Evolutionary conservation across 306 rosid genomes (phyloP).

Genomic region (Vigna trinervia): DNA sequence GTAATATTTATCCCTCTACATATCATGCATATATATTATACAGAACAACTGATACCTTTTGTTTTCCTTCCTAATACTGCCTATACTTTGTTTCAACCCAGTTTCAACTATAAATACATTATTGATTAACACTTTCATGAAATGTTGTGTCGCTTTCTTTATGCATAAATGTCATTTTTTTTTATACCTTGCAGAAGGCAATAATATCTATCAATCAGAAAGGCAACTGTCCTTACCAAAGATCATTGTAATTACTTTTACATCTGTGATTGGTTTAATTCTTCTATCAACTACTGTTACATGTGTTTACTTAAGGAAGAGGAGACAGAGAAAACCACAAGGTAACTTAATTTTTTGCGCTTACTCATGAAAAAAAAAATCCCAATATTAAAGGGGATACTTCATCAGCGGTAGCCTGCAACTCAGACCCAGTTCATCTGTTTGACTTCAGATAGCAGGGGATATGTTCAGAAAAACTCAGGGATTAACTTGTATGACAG

Average conservation of each 20-base stretch:
- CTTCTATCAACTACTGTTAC: constrained; percentile 54
- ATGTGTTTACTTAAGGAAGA: constrained; percentile 57
- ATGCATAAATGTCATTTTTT: constrained; percentile 21
- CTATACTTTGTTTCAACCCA: constrained; percentile 18
- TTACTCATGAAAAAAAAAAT: background rate
- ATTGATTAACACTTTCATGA: background rate
- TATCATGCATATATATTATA: background rate
- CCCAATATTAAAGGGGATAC: constrained; percentile 32
- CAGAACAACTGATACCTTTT: background rate
- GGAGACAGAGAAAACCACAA: constrained; percentile 50
- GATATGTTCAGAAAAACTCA: constrained; percentile 51
- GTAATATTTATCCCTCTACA: background rate
- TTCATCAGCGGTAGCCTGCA: background rate
- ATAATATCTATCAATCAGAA: constrained; percentile 38
- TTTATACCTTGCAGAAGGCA: constrained; percentile 47
- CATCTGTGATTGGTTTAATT: constrained; percentile 49
- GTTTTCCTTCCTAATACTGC: background rate
- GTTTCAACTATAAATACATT: background rate
- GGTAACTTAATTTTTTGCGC: constrained; percentile 51
- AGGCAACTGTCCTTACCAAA: constrained; percentile 47
- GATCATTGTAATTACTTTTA: constrained; percentile 50
- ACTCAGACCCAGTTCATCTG: constrained; percentile 38
- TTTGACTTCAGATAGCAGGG: constrained; percentile 63
- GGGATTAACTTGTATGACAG: constrained; percentile 57
- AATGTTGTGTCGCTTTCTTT: constrained; percentile 9